Conservation (phyloP, 2,329 filamentous ascomycete species). For the Fusarium begoniae region DNA sequence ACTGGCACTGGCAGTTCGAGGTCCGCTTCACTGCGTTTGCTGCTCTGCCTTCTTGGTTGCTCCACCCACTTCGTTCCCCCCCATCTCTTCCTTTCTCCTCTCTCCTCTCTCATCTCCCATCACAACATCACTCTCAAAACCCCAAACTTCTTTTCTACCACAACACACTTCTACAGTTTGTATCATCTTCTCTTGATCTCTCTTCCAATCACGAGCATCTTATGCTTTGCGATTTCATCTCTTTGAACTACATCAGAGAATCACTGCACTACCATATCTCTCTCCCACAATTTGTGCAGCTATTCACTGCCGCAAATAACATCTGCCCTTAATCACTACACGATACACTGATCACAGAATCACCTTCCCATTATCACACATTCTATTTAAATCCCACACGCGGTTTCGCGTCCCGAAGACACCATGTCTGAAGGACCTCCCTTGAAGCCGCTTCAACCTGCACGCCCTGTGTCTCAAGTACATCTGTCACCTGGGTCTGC, state of each 20-base stretch:
- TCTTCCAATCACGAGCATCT: not conserved
- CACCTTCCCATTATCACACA: not conserved
- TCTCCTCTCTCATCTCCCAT: not conserved
- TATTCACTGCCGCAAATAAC: not conserved
- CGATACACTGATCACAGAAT: not conserved
- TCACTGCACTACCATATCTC: not conserved
- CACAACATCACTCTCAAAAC: not conserved
- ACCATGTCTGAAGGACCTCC: not conserved
- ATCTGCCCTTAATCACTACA: not conserved
- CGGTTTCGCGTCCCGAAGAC: not conserved
- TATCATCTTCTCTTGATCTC: not conserved
- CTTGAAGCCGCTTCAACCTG: not conserved
- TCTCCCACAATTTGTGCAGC: not conserved
- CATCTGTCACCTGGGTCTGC: not conserved
- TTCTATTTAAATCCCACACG: not conserved
- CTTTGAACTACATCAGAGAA: not conserved
- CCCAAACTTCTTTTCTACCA: not conserved
- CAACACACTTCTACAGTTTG: not conserved
- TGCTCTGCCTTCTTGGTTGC: not conserved
- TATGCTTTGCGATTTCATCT: not conserved
- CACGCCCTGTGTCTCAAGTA: not conserved
- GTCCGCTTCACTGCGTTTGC: not conserved
- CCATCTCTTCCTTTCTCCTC: not conserved
- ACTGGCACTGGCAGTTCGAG: not conserved
- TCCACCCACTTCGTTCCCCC: not conserved